Conservation (phyloP, 352 stramenopile genomes). For the Globisporangium carolinianum region DNA sequence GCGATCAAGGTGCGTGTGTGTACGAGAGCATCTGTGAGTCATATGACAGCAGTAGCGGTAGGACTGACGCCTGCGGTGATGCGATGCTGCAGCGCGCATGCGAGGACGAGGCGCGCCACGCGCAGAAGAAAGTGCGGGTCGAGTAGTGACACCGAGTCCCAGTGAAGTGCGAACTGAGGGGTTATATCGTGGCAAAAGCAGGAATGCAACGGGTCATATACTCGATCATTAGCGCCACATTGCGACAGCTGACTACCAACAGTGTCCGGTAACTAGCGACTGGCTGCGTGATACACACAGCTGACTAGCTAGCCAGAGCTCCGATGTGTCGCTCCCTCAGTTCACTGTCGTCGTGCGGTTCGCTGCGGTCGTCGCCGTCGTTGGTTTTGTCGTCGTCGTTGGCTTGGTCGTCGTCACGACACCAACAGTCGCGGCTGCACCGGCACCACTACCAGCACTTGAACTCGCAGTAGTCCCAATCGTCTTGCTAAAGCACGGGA, state of each 20-base stretch:
- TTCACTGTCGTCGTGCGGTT: neutral
- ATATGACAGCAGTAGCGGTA: too few relatives aligned
- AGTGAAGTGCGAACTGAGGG: too few relatives aligned
- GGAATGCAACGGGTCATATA: too few relatives aligned
- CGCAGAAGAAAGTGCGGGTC: conserved; percentile 14
- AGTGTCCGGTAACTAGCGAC: too few relatives aligned
- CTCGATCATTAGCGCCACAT: too few relatives aligned
- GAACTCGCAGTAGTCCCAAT: conserved; percentile 23
- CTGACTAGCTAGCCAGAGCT: too few relatives aligned
- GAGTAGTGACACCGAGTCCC: conserved; percentile 1
- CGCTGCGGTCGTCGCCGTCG: neutral
- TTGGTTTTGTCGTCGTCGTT: conserved; percentile 1
- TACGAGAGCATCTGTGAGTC: too few relatives aligned
- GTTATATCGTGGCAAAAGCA: too few relatives aligned
- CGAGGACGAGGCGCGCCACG: conserved; percentile 14
- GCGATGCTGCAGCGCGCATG: conserved; percentile 19
- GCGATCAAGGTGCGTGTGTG: conserved; percentile 36
- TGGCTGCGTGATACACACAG: too few relatives aligned
- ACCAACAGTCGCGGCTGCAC: conserved; percentile 7
- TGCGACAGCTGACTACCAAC: too few relatives aligned
- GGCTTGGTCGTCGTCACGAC: conserved; percentile 1
- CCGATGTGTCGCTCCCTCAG: too few relatives aligned
- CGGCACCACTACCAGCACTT: conserved; percentile 14
- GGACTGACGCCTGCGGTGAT: too few relatives aligned
- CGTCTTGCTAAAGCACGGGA: conserved; percentile 56